Conservation (phyloP, 345 rosid genomes). For the Aquilaria sinensis region DNA sequence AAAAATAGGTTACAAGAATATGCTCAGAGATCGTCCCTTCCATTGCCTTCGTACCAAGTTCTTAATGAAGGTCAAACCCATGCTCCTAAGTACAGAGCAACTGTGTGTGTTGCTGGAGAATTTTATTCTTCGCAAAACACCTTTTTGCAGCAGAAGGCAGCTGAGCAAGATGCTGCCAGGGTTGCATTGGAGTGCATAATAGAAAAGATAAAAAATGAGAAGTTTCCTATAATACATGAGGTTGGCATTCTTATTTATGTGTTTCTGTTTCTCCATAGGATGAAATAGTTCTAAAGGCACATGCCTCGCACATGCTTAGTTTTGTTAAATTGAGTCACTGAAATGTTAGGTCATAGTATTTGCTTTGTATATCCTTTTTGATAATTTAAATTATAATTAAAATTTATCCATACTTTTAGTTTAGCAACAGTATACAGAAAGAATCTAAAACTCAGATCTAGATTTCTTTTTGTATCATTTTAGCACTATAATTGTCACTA, state of each 20-base stretch:
- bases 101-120: slow-evolving; percentile 29
- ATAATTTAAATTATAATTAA: no score
- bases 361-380: no score
- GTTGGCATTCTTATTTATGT: slow-evolving; percentile 15
- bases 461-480: no score
- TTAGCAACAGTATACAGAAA: no score
- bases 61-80: slow-evolving; percentile 25
- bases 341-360: no score
- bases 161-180: slow-evolving; percentile 44
- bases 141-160: slow-evolving; percentile 27
- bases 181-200: slow-evolving; percentile 28
- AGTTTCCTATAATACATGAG: slow-evolving; percentile 20
- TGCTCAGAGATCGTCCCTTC: slow-evolving; percentile 29
- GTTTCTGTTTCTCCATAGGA: no score
- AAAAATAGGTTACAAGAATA: slow-evolving; percentile 37
- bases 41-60: slow-evolving; percentile 22
- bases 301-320: no score
- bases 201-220: slow-evolving; percentile 27
- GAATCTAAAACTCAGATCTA: no score
- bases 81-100: slow-evolving; percentile 30
- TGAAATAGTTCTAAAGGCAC: no score
- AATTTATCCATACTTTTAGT: no score
- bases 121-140: slow-evolving; percentile 25
- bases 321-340: no score
- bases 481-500: no score